Evolutionary conservation across 2,329 filamentous ascomycete genomes (phyloP).

Genomic region (Coccinonectria pachysandricola): DNA sequence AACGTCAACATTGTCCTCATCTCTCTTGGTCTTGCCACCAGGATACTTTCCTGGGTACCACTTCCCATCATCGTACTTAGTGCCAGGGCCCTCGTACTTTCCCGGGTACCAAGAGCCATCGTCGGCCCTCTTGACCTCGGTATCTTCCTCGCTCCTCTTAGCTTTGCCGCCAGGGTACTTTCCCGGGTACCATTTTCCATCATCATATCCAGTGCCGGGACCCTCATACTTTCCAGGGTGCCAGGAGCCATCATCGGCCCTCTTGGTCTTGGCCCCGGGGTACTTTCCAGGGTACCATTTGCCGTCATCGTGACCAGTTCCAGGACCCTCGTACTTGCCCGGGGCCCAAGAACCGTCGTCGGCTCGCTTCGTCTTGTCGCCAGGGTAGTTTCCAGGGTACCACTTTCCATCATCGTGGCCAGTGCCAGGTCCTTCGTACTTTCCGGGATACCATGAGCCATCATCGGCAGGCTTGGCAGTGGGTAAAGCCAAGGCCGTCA

Average conservation of each 20-base stretch:
- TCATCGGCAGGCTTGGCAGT: not conserved
- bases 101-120: constrained; percentile 1
- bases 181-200: constrained; percentile 1
- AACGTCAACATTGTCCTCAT: constrained; percentile 1
- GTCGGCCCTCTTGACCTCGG: no score
- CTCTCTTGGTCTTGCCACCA: not conserved
- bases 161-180: constrained; percentile 1
- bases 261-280: not conserved
- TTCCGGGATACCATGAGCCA: not conserved
- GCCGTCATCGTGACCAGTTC: not conserved
- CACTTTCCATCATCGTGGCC: not conserved
- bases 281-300: constrained; percentile 1
- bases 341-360: constrained; percentile 1
- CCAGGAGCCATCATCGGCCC: constrained; percentile 1
- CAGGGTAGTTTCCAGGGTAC: not conserved
- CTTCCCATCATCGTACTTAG: not conserved
- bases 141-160: no score
- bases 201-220: not conserved
- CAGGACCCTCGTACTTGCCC: constrained; percentile 1
- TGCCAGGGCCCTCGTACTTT: not conserved
- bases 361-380: not conserved
- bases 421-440: not conserved
- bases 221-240: constrained; percentile 1
- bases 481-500: not conserved
- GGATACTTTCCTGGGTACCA: constrained; percentile 1